A percentile compares a stretch with the other conserved stretches of the same genome.
Evolutionary conservation across 257 asterid species (phyloP).

Genomic region (Solanum chmielewskii): DNA sequence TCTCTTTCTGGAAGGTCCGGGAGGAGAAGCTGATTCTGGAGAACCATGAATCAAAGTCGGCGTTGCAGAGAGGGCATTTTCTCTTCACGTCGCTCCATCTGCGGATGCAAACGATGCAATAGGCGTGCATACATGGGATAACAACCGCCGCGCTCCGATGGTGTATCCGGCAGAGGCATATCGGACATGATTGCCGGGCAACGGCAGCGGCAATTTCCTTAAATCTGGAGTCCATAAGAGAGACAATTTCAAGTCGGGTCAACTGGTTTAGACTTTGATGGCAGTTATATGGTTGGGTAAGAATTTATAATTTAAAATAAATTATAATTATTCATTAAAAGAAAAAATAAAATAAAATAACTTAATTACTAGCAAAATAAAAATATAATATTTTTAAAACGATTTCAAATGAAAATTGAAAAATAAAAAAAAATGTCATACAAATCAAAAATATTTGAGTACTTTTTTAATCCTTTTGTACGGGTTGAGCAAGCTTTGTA

Average conservation of each 20-base stretch:
- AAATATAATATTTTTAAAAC: too few relatives aligned
- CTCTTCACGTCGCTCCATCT: conserved; percentile 46
- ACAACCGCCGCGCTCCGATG: conserved; percentile 23
- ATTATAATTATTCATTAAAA: too few relatives aligned
- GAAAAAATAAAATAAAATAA: too few relatives aligned
- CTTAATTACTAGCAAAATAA: too few relatives aligned
- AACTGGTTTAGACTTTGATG: too few relatives aligned
- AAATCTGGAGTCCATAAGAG: not conserved
- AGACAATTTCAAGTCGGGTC: not conserved
- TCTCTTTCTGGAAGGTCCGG: conserved; percentile 10
- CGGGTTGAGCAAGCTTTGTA: too few relatives aligned
- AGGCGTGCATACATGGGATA: conserved; percentile 38
- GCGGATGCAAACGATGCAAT: conserved; percentile 39
- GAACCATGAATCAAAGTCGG: conserved; percentile 26
- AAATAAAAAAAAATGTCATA: too few relatives aligned
- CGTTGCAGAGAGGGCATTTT: conserved; percentile 46
- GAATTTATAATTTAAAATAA: too few relatives aligned
- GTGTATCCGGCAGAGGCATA: conserved; percentile 23
- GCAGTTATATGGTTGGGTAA: too few relatives aligned
- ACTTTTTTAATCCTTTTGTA: too few relatives aligned
- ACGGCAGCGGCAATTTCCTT: conserved; percentile 3
- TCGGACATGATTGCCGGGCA: conserved; percentile 27
- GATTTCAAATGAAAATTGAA: too few relatives aligned
- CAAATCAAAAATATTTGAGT: too few relatives aligned
- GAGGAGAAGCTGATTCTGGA: conserved; percentile 1